Conservation (phyloP, 2,329 filamentous ascomycete species). For the Plectosphaerella sp. region DNA sequence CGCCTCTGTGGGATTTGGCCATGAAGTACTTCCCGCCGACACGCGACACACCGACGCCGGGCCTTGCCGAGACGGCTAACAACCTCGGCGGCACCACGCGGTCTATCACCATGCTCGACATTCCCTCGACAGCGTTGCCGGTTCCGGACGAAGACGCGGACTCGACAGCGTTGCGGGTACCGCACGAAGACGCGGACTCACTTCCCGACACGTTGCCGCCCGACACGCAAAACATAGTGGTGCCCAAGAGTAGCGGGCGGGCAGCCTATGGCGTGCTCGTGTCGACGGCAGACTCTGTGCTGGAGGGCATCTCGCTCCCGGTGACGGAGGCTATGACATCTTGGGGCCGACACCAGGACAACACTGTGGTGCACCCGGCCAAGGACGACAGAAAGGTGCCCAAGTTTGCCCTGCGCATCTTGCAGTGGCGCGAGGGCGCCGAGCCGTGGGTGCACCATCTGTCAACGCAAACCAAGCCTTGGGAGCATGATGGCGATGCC, state of each 20-base stretch:
- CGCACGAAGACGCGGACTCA: slow-evolving; percentile 19
- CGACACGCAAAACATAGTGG: slow-evolving; percentile 19
- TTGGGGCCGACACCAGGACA: slow-evolving; percentile 70
- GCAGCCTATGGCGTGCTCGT: slow-evolving; percentile 60
- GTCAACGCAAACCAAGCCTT: slow-evolving; percentile 37
- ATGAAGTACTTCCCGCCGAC: slow-evolving; percentile 54
- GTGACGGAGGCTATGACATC: slow-evolving; percentile 65
- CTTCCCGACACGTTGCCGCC: slow-evolving; percentile 31
- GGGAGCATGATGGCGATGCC: slow-evolving; percentile 30
- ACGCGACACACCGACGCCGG: not conserved
- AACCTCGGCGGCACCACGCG: too few relatives aligned
- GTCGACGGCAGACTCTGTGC: slow-evolving; percentile 60
- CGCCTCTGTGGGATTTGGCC: slow-evolving; percentile 50
- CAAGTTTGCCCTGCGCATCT: slow-evolving; percentile 74
- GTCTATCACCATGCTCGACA: slow-evolving; percentile 12
- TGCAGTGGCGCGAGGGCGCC: slow-evolving; percentile 67
- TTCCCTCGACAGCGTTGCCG: slow-evolving; percentile 15
- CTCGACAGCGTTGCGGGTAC: slow-evolving; percentile 4
- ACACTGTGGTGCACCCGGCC: slow-evolving; percentile 63
- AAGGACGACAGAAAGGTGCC: slow-evolving; percentile 67
- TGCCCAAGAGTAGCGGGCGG: not conserved
- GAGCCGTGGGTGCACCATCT: slow-evolving; percentile 51
- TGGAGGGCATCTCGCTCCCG: slow-evolving; percentile 57
- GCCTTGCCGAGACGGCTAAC: slow-evolving; percentile 14
- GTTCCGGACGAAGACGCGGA: slow-evolving; percentile 3